Evolutionary conservation across 495 filamentous ascomycete species (phyloP), one percentile per base, ranked within the genome.

Genomic region (Aspergillus bridgeri): DNA sequence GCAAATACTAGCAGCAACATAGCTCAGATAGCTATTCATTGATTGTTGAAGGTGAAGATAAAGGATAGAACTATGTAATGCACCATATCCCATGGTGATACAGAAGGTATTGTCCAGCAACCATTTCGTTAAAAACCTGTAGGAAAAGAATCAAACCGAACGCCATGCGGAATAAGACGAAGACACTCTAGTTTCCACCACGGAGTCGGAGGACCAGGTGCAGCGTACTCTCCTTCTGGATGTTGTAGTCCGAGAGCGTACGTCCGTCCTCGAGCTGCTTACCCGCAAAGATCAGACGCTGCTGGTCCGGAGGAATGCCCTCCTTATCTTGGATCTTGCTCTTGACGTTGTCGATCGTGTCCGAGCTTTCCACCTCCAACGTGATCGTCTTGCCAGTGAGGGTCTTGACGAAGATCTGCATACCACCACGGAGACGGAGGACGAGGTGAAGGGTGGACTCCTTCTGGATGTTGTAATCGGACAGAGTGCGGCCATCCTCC

Each of bases 381-480:
- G 91, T 96, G 61, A 96, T 95, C 3, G 91, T 95, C 85, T 95
- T 96, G 17, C 91, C 91, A 9, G 91, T 95, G 56, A 94, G 75
- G 8, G 91, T 94, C 86, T 96, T 96, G 65, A 95, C 91, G 70
- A 95, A 95, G 62, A 95, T 93, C 68, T 95, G 90, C 90, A 94
- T 94, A 76, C 93, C 93, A 86, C 93, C 93, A 81, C 93, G 92
- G 13, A 98, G 88, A 73, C 94, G 89, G 56, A 98, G 90, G 47
- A 98, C 94, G 61, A 98, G 78, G 77, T 98, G 94, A 13, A 98
- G 82, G n/a, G 94, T 98, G 43, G 88, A 92, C 75, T 98, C 94
- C 79, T 98, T 98, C 74, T 98, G 94, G 52, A 98, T 98, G 81
- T 98, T 98, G 84, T 98, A 98, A 70, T 98, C 94, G 60, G 85